Evolutionary conservation across 176 grass and related monocot species (phyloP).

Genomic region (Dactylis glomerata): DNA sequence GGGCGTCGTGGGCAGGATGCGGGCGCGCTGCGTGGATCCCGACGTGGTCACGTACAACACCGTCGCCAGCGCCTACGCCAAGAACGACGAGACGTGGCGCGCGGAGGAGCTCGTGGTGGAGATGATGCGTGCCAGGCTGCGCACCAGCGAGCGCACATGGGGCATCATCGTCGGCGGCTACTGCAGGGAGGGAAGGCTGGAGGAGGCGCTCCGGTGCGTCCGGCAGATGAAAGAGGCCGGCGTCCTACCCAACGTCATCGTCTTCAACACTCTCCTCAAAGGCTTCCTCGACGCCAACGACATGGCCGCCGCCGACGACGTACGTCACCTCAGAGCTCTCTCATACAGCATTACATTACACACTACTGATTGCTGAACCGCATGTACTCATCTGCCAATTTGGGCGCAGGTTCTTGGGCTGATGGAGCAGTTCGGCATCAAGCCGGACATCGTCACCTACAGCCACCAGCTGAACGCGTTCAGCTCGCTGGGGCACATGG

Average conservation of each 20-base stretch:
- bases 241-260: conserved; percentile 59
- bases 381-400: no score
- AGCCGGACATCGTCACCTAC: conserved; percentile 85
- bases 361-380: background rate
- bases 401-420: conserved; percentile 51
- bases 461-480: conserved; percentile 87
- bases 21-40: conserved; percentile 43
- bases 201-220: conserved; percentile 80
- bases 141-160: conserved; percentile 83
- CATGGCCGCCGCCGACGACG: conserved; percentile 60
- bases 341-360: background rate
- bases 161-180: conserved; percentile 86
- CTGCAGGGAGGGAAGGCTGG: conserved; percentile 81
- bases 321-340: conserved; percentile 29
- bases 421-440: conserved; percentile 79
- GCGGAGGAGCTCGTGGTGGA: conserved; percentile 74
- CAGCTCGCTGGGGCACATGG: conserved; percentile 71
- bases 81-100: conserved; percentile 67
- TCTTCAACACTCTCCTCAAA: conserved; percentile 94
- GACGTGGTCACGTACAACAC: conserved; percentile 95
- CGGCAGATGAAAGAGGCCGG: conserved; percentile 70
- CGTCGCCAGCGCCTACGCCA: conserved; percentile 76
- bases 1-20: conserved; percentile 58
- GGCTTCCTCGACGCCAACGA: conserved; percentile 75
- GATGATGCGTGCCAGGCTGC: conserved; percentile 53